Evolutionary conservation across 2,329 filamentous ascomycete genomes (phyloP).

Genomic region (Trichoderma endophyticum): DNA sequence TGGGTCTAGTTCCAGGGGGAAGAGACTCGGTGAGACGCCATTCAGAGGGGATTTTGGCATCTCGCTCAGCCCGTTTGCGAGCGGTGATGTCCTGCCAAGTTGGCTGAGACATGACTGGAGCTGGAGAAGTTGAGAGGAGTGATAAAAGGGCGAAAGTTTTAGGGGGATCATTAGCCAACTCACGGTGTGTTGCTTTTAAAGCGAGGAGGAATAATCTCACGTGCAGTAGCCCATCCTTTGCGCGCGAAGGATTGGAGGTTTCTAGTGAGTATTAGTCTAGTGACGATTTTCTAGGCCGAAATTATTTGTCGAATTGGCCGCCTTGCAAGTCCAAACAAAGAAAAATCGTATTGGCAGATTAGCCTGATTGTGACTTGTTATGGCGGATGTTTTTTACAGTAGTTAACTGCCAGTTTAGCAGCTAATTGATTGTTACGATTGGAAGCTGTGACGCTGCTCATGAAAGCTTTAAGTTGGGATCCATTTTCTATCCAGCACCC

Average conservation of each 20-base stretch:
- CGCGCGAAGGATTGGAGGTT: too few relatives aligned
- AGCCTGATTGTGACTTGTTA: neutral
- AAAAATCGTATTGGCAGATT: neutral
- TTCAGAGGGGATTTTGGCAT: neutral
- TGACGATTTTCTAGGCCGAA: neutral
- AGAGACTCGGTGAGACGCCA: neutral
- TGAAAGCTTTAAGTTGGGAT: too few relatives aligned
- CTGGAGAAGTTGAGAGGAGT: neutral
- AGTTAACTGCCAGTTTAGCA: too few relatives aligned
- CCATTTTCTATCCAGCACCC: too few relatives aligned
- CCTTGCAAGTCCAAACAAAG: neutral
- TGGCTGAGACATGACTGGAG: neutral
- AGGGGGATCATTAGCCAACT: neutral
- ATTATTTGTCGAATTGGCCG: neutral
- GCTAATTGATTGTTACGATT: too few relatives aligned
- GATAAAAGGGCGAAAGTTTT: neutral
- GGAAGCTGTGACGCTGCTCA: too few relatives aligned
- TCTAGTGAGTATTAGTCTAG: neutral
- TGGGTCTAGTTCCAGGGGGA: neutral
- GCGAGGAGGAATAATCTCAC: neutral
- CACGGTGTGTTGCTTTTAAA: neutral
- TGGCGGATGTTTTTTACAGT: neutral
- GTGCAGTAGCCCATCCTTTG: too few relatives aligned
- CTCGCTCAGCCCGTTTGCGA: neutral
- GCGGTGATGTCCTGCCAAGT: neutral